These are phyloP conservation scores for Scleromitrula shiraiana DNA, from an alignment of 2,329 filamentous ascomycete genomes.

Conservation along the genomic window DNA sequence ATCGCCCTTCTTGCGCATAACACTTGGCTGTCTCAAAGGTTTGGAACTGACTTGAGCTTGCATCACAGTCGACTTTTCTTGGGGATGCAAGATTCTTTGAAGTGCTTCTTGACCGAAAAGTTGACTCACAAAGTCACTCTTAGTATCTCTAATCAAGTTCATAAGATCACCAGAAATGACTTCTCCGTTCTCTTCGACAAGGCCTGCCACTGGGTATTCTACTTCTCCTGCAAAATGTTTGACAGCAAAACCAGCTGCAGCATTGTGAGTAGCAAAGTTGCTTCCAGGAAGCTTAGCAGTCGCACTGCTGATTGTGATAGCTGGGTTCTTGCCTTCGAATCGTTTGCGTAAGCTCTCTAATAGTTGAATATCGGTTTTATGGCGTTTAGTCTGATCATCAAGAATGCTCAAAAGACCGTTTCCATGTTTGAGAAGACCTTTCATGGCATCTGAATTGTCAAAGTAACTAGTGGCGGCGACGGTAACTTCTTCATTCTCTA, in stretches of 20 bases:
- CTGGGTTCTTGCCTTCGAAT: slow-evolving; percentile 89
- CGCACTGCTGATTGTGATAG: slow-evolving; percentile 70
- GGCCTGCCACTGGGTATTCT: slow-evolving; percentile 78
- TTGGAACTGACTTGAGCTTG: slow-evolving; percentile 96
- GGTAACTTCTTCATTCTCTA: slow-evolving; percentile 88
- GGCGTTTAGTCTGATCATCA: slow-evolving; percentile 88
- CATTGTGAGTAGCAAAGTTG: slow-evolving; percentile 82
- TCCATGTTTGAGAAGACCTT: slow-evolving; percentile 81
- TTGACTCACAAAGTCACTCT: slow-evolving; percentile 79
- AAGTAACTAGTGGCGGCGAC: slow-evolving; percentile 94
- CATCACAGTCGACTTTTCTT: slow-evolving; percentile 84
- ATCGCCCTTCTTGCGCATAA: slow-evolving; percentile 68
- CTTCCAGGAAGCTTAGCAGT: slow-evolving; percentile 74
- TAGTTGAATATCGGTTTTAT: slow-evolving; percentile 81
- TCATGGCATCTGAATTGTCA: slow-evolving; percentile 92
- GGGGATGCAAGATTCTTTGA: slow-evolving; percentile 86
- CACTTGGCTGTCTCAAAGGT: slow-evolving; percentile 83
- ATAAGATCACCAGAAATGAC: slow-evolving; percentile 92
- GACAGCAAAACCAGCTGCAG: slow-evolving; percentile 74
- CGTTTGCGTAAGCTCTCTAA: slow-evolving; percentile 85
- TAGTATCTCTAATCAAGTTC: slow-evolving; percentile 83
- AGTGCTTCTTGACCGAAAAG: slow-evolving; percentile 95
- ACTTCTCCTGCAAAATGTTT: slow-evolving; percentile 96
- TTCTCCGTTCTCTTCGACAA: slow-evolving; percentile 94
- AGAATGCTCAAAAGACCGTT: slow-evolving; percentile 91